Base-by-base conservation (phyloP, 140 eudicot species). In the Bidens hawaiensis region DNA sequence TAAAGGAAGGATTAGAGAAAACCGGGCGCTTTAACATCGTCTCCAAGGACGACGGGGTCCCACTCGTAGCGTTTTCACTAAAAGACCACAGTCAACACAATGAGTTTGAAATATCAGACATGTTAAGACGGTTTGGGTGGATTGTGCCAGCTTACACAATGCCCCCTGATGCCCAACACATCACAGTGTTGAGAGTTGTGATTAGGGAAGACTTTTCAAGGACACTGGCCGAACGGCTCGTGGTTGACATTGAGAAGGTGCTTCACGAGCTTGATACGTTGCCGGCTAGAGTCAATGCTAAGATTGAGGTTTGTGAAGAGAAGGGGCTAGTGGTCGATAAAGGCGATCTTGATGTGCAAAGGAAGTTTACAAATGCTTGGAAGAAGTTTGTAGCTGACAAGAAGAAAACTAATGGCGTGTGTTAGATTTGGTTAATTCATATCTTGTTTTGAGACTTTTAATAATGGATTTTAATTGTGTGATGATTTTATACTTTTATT, bases 131-230 rank as follows among this genome's bases (percentile, higher is more conserved):
- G 45, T 87, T 42, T 22, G 95, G 95, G 12, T 87, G 95, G 95
- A 83, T 87, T 13, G 93, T 87, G 60, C 95, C 95, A 15, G 95
- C 95, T 19, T 87, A 87, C 86, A 83, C 95, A 6, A 87, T 87
- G 95, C 95, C n/a, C 95, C 76, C 93, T 0, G 62, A 87, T 9
- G 95, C 95, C 13, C 78, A 83, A 53, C 88, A 87, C 56, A 68
- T 87, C 3, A 87, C 95, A 0, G 96, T 87, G 5, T 74, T 84
- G 0, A 83, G 96, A 1, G 94, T 87, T 1, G 96, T 87, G 1
- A 59, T 87, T 0, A 72, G 96, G 4, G 96, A 87, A 57, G 96
- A 87, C 65, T 87, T 87, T 66, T 87, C 96, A 1, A 66, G 93
- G 36, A 84, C 96, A 3, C 61, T 87, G 19, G 96, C 94, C 0